phyloP scores from a whole-genome alignment of 1,284 basidiomycete species.

The Entoloma clypeatum region DNA sequence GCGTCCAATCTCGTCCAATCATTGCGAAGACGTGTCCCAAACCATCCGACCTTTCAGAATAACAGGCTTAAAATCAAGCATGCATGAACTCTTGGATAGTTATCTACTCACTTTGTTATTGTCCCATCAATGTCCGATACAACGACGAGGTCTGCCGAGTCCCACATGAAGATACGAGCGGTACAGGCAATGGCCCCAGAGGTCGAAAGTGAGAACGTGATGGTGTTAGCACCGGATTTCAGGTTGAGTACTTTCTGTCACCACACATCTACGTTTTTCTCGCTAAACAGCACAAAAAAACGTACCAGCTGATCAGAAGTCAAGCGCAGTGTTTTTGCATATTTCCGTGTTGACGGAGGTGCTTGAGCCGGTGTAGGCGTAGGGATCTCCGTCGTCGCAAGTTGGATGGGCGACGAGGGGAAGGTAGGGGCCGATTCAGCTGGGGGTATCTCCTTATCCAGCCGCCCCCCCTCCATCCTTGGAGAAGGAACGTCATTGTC shows the following conservation, averaged over 20 bases:
- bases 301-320: slow-evolving; percentile 46
- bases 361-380: slow-evolving; percentile 14
- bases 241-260: slow-evolving; percentile 85
- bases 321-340: slow-evolving; percentile 87
- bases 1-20: slow-evolving; percentile 99
- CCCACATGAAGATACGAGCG: slow-evolving; percentile 96
- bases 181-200: slow-evolving; percentile 85
- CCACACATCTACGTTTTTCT: background rate
- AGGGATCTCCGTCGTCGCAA: slow-evolving; percentile 18
- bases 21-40: slow-evolving; percentile 97
- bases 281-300: background rate
- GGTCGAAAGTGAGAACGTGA: slow-evolving; percentile 94
- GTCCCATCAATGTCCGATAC: slow-evolving; percentile 99
- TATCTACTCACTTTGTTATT: slow-evolving; percentile 82
- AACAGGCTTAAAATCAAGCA: slow-evolving; percentile 1
- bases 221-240: slow-evolving; percentile 85
- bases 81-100: slow-evolving; percentile 4
- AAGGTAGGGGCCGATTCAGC: slow-evolving; percentile 36
- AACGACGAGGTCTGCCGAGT: slow-evolving; percentile 84
- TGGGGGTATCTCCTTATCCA: slow-evolving; percentile 22
- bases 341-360: slow-evolving; percentile 46
- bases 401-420: slow-evolving; percentile 34
- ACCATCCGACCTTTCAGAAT: slow-evolving; percentile 78
- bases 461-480: slow-evolving; percentile 13
- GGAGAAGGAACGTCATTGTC: background rate